phyloP scores from a whole-genome alignment of 441 rosid genomes.

The Euphorbia celastroides region DNA sequence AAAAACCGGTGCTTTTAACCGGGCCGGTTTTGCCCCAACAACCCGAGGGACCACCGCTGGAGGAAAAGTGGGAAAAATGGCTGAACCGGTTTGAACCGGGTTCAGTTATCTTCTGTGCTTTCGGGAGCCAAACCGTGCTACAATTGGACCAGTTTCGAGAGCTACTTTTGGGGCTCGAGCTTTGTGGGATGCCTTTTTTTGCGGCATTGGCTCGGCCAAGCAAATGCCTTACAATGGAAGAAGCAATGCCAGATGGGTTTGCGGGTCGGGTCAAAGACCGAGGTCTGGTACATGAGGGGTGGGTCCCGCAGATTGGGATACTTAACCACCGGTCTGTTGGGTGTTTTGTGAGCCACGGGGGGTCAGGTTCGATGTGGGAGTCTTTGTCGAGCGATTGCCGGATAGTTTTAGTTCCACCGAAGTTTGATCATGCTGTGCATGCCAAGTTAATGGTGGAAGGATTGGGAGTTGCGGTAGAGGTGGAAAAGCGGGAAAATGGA shows the following conservation, averaged over 20 bases:
- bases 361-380: constrained; percentile 29
- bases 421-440: constrained; percentile 27
- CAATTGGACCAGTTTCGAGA: constrained; percentile 24
- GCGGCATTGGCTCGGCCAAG: constrained; percentile 25
- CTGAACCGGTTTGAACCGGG: constrained; percentile 14
- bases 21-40: constrained; percentile 15
- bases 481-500: constrained; percentile 31
- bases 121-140: constrained; percentile 28
- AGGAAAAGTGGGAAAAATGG: constrained; percentile 15
- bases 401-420: constrained; percentile 27
- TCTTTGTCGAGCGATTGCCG: constrained; percentile 29
- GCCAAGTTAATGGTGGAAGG: constrained; percentile 32
- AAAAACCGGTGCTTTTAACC: constrained; percentile 12
- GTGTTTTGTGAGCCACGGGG: constrained; percentile 40
- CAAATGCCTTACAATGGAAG: constrained; percentile 21
- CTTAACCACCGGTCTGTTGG: constrained; percentile 36
- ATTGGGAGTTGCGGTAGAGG: constrained; percentile 33
- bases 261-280: constrained; percentile 25
- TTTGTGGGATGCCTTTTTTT: constrained; percentile 24
- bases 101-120: constrained; percentile 26
- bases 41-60: background rate
- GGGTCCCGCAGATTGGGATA: constrained; percentile 37
- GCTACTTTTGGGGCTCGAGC: constrained; percentile 28
- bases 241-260: constrained; percentile 24
- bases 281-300: constrained; percentile 24